Base-by-base conservation (phyloP, 805 yeast species). In the Lachancea cidri region DNA sequence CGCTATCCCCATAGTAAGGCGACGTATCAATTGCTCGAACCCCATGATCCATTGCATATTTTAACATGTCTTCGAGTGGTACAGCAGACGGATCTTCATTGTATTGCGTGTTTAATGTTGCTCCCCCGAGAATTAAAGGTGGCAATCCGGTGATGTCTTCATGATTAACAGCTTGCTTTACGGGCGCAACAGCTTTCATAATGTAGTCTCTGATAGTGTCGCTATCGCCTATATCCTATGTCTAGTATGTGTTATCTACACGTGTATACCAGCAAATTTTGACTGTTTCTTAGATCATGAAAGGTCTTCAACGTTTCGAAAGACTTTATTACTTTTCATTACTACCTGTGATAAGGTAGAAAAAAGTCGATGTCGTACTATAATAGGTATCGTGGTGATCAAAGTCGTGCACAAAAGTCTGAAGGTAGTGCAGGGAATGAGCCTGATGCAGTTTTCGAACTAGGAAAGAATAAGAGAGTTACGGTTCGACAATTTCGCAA, bases 1-100 rank as follows among this genome's bases (percentile, higher is more conserved):
- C 98, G 4, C 95, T 84, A 0, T 86, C 86, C 0, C 97, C 97
- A 58, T 89, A 89, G 64, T 86, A 88, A 3, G 97, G 96, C 0
- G 96, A 85, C 0, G 97, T 87, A 57, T 89, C 97, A 29, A 89
- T 69, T 1, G 95, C 93, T 35, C 71, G 73, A 45, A 86, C 67
- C 0, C 96, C 96, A 18, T 69, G 56, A 16, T 67, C 63, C 52
- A 89, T 81, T 0, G 89, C 93, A 11, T 60, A 53, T 36, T 66
- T 57, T 16, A 89, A 50, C 37, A 89, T 73, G 0, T 75, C 78
- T 8, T 64, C 67, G 8, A 80, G 71, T 1, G 86, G 83, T 32
- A 86, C 50, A 0, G 65, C 53, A 27, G 69, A 67, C 1, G 95
- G 95, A 52, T 84, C 74, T 8, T 71, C 77, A 46, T 83, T 76